These are phyloP conservation scores for Penicillium desertorum DNA, from an alignment of 495 filamentous ascomycete species.

Conservation along the genomic window DNA sequence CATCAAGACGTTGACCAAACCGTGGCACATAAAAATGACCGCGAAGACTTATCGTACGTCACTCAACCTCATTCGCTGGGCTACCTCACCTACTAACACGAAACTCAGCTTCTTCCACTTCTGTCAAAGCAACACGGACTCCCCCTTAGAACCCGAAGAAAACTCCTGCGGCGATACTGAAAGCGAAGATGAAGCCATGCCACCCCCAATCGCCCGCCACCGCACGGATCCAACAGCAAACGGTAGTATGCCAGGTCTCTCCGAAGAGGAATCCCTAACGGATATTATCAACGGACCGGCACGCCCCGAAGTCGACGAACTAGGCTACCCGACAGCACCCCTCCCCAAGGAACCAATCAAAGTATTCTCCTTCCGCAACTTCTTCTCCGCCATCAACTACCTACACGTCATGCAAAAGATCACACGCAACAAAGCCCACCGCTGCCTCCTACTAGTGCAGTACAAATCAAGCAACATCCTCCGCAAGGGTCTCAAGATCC, in stretches of 20 bases:
- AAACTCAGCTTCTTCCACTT: constrained; percentile 77
- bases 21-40: constrained; percentile 81
- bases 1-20: constrained; percentile 87
- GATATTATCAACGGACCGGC: constrained; percentile 38
- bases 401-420: constrained; percentile 96
- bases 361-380: constrained; percentile 87
- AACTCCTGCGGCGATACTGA: constrained; percentile 32
- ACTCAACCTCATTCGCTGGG: background rate
- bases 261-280: constrained; percentile 37
- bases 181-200: constrained; percentile 71
- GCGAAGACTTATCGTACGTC: constrained; percentile 74
- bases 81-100: background rate
- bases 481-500: constrained; percentile 84
- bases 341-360: constrained; percentile 79
- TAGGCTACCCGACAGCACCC: constrained; percentile 67
- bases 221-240: constrained; percentile 36
- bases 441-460: constrained; percentile 86
- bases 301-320: constrained; percentile 83
- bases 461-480: constrained; percentile 91
- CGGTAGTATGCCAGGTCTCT: constrained; percentile 27
- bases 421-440: constrained; percentile 89
- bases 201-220: constrained; percentile 73
- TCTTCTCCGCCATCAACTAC: constrained; percentile 91
- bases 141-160: constrained; percentile 33
- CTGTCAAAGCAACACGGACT: constrained; percentile 62